Conservation (phyloP, 2,329 filamentous ascomycete species). For the Nakataea oryzae region DNA sequence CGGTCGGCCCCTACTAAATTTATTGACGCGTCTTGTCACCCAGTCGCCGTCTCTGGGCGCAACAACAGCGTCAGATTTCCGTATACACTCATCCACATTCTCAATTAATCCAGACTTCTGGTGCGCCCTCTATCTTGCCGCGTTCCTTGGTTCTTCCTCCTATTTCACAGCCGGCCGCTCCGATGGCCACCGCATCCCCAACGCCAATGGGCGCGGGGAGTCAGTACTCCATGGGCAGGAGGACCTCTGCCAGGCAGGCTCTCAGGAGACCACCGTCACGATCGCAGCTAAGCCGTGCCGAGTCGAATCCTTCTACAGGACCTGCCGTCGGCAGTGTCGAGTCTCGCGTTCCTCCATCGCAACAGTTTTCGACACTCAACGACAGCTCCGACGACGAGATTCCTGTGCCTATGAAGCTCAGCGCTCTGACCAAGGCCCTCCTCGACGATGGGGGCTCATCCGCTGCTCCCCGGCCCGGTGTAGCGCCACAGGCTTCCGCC, state of each 20-base stretch:
- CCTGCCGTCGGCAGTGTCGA: constrained; percentile 8
- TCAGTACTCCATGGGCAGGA: constrained; percentile 35
- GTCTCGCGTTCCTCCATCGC: constrained; percentile 21
- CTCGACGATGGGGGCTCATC: constrained; percentile 49
- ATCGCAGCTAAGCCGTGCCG: constrained; percentile 30
- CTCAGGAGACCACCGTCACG: constrained; percentile 39
- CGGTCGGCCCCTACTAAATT: no score
- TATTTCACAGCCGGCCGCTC: not conserved
- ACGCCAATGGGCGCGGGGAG: constrained; percentile 39
- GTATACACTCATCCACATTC: not conserved
- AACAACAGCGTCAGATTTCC: not conserved
- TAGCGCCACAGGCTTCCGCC: constrained; percentile 10
- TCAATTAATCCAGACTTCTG: not conserved
- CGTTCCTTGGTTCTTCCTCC: not conserved
- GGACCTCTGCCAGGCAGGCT: constrained; percentile 46
- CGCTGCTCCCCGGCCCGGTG: constrained; percentile 16
- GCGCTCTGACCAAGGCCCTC: constrained; percentile 80
- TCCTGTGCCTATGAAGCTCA: constrained; percentile 84
- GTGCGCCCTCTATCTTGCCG: not conserved
- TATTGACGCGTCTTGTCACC: not conserved
- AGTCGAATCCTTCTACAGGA: constrained; percentile 34
- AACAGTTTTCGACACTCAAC: constrained; percentile 43
- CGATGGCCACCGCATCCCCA: constrained; percentile 43
- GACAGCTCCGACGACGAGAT: constrained; percentile 96
- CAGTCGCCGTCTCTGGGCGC: not conserved